These are phyloP conservation scores for Euphorbia tirucalli DNA, from an alignment of 345 rosid species.

Conservation along the genomic window DNA sequence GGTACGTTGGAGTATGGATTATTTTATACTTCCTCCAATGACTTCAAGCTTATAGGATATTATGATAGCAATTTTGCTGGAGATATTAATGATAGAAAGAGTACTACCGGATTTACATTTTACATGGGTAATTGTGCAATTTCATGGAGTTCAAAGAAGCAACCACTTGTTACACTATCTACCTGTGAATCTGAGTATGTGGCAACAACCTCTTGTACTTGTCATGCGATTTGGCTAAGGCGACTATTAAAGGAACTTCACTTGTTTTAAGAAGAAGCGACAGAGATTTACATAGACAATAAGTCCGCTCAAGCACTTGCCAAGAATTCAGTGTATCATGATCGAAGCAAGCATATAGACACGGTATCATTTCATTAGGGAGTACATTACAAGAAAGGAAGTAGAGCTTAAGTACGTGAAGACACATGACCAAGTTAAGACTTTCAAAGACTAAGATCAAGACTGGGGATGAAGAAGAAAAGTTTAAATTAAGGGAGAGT, in stretches of 20 bases:
- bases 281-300: not conserved
- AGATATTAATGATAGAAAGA: not conserved
- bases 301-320: not conserved
- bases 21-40: not conserved
- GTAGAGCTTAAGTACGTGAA: not conserved
- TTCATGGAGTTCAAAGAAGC: slow-evolving; percentile 1
- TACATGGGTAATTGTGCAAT: slow-evolving; percentile 3
- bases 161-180: not conserved
- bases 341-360: not conserved
- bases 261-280: not conserved
- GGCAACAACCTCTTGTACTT: not conserved
- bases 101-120: not conserved
- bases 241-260: not conserved
- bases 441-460: not conserved
- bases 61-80: not conserved
- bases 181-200: not conserved
- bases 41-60: not conserved
- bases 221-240: not conserved
- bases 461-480: not conserved
- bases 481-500: not conserved
- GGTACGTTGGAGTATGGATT: not conserved
- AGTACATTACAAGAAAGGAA: too few species aligned
- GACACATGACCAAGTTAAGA: not conserved
- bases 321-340: not conserved
- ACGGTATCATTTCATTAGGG: not conserved